A percentile compares a stretch with the other conserved stretches of the same genome.
phyloP scores from a whole-genome alignment of 2,329 filamentous ascomycete species.

The Dissoconium aciculare region DNA sequence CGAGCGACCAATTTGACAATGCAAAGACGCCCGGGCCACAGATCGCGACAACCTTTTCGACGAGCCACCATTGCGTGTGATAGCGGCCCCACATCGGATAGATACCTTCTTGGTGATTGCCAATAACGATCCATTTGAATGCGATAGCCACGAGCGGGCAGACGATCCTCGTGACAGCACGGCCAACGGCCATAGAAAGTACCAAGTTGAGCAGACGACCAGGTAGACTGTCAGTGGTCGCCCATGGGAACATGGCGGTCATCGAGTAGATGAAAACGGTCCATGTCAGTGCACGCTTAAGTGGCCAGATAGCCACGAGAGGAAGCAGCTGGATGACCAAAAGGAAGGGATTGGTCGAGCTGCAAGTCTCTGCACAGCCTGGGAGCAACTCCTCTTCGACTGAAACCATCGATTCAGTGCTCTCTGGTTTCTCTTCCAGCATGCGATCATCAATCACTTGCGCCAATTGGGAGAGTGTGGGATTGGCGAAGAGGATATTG shows the following conservation, averaged over 20 bases:
- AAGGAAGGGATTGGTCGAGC: constrained; percentile 36
- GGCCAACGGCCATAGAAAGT: constrained; percentile 31
- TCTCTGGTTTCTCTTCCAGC: constrained; percentile 6
- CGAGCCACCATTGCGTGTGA: constrained; percentile 45
- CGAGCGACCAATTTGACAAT: constrained; percentile 26
- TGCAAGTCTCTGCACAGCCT: constrained; percentile 30
- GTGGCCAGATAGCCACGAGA: constrained; percentile 35
- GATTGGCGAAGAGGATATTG: constrained; percentile 37
- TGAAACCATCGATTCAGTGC: constrained; percentile 6
- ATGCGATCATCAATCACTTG: constrained; percentile 23
- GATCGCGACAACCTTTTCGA: constrained; percentile 38
- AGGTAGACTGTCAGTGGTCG: constrained; percentile 26
- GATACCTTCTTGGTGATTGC: constrained; percentile 37
- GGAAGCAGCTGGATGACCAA: constrained; percentile 39
- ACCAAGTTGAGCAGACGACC: constrained; percentile 38
- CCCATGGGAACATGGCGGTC: constrained; percentile 27
- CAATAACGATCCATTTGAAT: constrained; percentile 42
- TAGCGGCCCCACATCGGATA: constrained; percentile 47
- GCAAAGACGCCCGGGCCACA: constrained; percentile 35
- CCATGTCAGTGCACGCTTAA: constrained; percentile 39
- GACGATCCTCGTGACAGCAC: constrained; percentile 26
- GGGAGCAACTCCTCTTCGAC: constrained; percentile 14
- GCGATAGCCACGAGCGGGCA: constrained; percentile 35
- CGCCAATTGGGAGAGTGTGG: constrained; percentile 31
- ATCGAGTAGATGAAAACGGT: constrained; percentile 38